Percentiles rank a stretch among this genome's conserved stretches.
These are phyloP conservation scores for Tagetes patula DNA, from an alignment of 129 eudicot genomes.

Conservation along the genomic window DNA sequence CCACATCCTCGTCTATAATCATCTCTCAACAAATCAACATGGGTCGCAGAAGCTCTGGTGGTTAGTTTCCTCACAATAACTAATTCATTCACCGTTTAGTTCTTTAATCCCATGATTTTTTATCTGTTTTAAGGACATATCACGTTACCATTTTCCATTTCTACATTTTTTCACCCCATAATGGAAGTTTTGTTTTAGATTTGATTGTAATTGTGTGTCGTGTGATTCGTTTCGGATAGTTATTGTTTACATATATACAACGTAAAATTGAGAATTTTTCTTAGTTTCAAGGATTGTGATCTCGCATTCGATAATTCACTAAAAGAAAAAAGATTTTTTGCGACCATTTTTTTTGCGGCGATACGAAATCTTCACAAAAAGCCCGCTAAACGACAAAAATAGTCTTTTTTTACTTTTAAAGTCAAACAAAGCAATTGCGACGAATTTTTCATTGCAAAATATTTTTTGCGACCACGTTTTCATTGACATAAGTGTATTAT, in stretches of 20 bases:
- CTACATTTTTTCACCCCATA: constrained; percentile 7
- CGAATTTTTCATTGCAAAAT: too few species aligned
- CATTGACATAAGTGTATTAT: too few species aligned
- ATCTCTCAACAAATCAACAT: constrained; percentile 25
- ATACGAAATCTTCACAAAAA: too few species aligned
- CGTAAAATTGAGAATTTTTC: neutral
- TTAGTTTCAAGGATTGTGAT: neutral
- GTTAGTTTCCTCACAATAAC: constrained; percentile 29
- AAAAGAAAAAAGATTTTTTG: too few species aligned
- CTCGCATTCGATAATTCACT: too few species aligned
- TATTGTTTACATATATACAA: neutral
- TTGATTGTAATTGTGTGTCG: neutral
- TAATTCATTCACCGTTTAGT: neutral
- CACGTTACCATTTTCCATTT: neutral
- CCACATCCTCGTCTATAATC: neutral
- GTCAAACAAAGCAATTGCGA: too few species aligned
- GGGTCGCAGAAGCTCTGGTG: constrained; percentile 93
- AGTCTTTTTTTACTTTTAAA: too few species aligned
- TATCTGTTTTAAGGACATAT: neutral
- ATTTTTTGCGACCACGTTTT: too few species aligned
- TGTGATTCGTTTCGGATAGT: neutral
- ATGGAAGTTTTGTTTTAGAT: neutral
- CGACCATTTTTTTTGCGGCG: too few species aligned
- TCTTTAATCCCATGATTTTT: neutral
- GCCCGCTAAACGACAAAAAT: too few species aligned